Conservation (phyloP, 202 grass and related monocot species). For the Thinopyrum obtusiflorum region DNA sequence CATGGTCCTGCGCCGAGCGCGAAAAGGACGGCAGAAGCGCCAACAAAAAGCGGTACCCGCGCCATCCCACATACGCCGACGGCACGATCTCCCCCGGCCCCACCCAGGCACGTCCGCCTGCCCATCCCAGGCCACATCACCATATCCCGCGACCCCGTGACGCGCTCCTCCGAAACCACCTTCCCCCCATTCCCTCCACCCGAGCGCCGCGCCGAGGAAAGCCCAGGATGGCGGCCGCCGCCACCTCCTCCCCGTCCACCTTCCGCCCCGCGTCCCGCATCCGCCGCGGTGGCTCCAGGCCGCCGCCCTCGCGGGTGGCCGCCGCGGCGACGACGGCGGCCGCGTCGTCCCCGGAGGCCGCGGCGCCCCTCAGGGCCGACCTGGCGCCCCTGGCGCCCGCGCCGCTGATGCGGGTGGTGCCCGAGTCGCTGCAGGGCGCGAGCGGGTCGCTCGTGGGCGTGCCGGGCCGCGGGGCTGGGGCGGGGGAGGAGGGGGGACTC, state of each 20-base stretch:
- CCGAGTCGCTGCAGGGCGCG: slow-evolving; percentile 64
- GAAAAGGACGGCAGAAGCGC: slow-evolving; percentile 23
- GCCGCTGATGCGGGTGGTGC: slow-evolving; percentile 40
- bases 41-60: neutral
- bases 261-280: neutral
- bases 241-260: neutral
- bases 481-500: neutral
- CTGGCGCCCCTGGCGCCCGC: slow-evolving; percentile 24
- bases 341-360: slow-evolving; percentile 7
- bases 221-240: slow-evolving; percentile 40
- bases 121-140: slow-evolving; percentile 11
- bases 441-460: slow-evolving; percentile 62
- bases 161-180: neutral
- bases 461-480: slow-evolving; percentile 2
- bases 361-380: slow-evolving; percentile 22
- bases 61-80: neutral
- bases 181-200: neutral
- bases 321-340: neutral
- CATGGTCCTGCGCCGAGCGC: neutral
- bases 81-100: neutral
- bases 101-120: neutral
- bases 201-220: neutral
- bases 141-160: slow-evolving; percentile 16
- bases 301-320: neutral
- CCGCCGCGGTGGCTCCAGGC: neutral